Percentiles rank a stretch among this genome's conserved stretches.
Conservation (phyloP, 2,329 filamentous ascomycete species). For the Pestalotiopsis sp. region DNA sequence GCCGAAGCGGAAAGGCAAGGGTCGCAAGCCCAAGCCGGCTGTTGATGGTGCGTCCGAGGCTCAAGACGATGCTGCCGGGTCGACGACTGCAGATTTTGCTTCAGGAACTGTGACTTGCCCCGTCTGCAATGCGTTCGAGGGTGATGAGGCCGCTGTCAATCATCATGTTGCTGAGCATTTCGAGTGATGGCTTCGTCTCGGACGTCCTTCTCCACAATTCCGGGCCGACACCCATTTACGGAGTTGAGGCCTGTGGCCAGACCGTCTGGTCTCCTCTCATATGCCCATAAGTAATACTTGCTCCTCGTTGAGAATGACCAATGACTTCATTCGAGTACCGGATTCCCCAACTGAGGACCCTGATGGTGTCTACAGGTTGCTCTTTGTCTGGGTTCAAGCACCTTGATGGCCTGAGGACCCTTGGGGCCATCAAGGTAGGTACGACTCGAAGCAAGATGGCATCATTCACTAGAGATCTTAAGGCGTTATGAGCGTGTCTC, state of each 20-base stretch:
- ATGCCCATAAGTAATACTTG: too few species aligned
- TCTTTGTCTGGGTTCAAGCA: background rate
- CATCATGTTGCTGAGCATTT: conserved; percentile 69
- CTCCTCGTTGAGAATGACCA: too few species aligned
- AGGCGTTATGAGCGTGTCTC: too few species aligned
- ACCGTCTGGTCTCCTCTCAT: background rate
- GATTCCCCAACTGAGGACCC: background rate
- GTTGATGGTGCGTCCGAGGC: conserved; percentile 17
- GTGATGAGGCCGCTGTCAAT: conserved; percentile 69
- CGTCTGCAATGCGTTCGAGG: conserved; percentile 67
- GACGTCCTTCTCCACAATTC: background rate
- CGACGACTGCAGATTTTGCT: conserved; percentile 23
- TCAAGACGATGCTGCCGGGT: conserved; percentile 18
- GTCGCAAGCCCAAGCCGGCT: conserved; percentile 23
- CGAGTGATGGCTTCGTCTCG: conserved; percentile 25
- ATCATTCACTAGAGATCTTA: background rate
- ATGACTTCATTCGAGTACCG: background rate
- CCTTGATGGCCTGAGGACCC: conserved; percentile 13
- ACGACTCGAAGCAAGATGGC: background rate
- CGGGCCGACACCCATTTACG: background rate
- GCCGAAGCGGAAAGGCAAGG: conserved; percentile 31
- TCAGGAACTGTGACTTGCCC: conserved; percentile 55
- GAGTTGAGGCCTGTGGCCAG: background rate
- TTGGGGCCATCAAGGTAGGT: conserved; percentile 10
- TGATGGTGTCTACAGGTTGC: background rate